Evolutionary conservation across 1,139 yeast genomes (phyloP).

Genomic region (Geotrichum citri-aurantii): DNA sequence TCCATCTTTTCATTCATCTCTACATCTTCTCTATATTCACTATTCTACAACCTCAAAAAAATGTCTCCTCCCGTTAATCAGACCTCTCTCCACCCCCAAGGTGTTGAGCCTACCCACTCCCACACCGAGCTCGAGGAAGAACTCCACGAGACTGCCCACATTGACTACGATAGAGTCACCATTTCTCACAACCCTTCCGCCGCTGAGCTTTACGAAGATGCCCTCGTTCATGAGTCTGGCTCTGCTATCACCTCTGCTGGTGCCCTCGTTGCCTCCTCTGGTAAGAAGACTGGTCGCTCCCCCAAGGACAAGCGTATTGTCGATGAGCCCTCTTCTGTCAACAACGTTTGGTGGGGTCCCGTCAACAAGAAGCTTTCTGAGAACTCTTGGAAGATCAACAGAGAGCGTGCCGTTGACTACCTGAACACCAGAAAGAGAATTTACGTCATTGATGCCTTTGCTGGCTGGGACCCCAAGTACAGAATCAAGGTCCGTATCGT

Average conservation of each 20-base stretch:
- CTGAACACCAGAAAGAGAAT: constrained; percentile 92
- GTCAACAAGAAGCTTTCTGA: constrained; percentile 94
- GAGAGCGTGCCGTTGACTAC: constrained; percentile 96
- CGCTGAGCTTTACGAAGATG: constrained; percentile 92
- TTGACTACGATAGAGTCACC: constrained; percentile 39
- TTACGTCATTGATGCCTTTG: constrained; percentile 92
- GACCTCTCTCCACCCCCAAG: constrained; percentile 40
- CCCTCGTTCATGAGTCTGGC: constrained; percentile 73
- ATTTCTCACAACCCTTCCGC: constrained; percentile 87
- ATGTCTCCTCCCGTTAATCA: constrained; percentile 39
- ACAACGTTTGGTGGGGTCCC: constrained; percentile 98
- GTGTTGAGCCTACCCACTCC: constrained; percentile 37
- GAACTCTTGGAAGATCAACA: constrained; percentile 91
- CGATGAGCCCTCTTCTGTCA: constrained; percentile 79
- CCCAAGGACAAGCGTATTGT: constrained; percentile 98
- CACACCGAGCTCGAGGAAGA: constrained; percentile 40
- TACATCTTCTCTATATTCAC: no score
- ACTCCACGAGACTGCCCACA: constrained; percentile 39
- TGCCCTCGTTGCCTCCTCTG: constrained; percentile 93
- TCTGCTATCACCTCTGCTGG: constrained; percentile 93
- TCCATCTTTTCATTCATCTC: no score
- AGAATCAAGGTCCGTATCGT: constrained; percentile 94
- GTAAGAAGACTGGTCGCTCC: constrained; percentile 95
- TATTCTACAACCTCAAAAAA: constrained; percentile 5
- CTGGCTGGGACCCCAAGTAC: constrained; percentile 99